Base-by-base conservation (phyloP, 108 stramenopile species). In the Epithemia pelagica region DNA sequence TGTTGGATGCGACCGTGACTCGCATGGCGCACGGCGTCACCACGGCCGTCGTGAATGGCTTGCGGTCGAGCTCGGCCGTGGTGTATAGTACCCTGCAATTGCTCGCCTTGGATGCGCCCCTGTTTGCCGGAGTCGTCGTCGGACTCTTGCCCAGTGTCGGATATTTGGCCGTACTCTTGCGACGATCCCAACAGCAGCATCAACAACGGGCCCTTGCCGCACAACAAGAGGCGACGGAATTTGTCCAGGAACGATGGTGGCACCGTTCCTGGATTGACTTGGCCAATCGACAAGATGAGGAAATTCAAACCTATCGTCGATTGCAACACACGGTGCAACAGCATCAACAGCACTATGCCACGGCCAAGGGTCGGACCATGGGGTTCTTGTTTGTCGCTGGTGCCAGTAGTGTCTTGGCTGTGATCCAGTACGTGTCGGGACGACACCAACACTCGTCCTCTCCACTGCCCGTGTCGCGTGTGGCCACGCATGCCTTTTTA, bases 401-500 rank as follows among this genome's bases (percentile, higher is more conserved):
- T 20, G 82, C 85, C 8, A 74, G 77, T 19, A 88, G 87, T 0
- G 67, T 95, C 25, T 84, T 86, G 60, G 74, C 80, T 66, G 87
- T 95, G 10, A 74, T 95, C 27, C 68, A 84, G 30, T 70, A 79
- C 5, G 78, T 71, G 54, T 84, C 86, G 31, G 84, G 90, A 25
- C 68, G 83, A 24, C 71, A 70, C 20, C 84, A 86, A 18, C 70
- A 76, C 24, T 87, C 91, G 85, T 85, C 82, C n/a, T 69, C 74
- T 62, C 90, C 89, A 28, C 72, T 89, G 58, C 65, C 91, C 58
- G 85, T 46, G 15, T 83, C 30, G 5, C 81, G 80, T 58, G 91
- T 91, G 67, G 89, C 88, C 31, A 89, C 90, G 0, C 92, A 95
- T 76, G 85, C 90, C 26, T 91, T 91, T 59, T 72, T 95, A 67